phyloP scores from a whole-genome alignment of 306 rosid species.

The Crataegus laevigata region DNA sequence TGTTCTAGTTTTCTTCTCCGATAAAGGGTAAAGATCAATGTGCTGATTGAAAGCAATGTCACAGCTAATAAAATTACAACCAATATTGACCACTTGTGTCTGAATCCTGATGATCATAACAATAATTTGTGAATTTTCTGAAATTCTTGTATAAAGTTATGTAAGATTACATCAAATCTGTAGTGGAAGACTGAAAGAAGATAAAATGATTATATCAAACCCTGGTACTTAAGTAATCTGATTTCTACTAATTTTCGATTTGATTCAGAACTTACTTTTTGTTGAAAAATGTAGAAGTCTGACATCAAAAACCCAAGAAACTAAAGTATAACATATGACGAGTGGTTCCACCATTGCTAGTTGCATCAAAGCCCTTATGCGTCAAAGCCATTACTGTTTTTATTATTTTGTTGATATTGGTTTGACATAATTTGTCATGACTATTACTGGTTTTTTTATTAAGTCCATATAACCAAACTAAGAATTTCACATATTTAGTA shows the following conservation, averaged over 20 bases:
- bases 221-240: background rate
- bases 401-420: background rate
- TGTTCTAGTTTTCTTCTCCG: slow-evolving; percentile 21
- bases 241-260: background rate
- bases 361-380: too few relatives aligned
- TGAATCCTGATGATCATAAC: slow-evolving; percentile 32
- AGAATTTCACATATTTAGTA: background rate
- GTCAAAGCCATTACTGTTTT: background rate
- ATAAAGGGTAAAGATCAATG: slow-evolving; percentile 29
- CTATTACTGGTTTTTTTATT: background rate
- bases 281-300: too few relatives aligned
- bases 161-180: too few relatives aligned
- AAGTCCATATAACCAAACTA: background rate
- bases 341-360: too few relatives aligned
- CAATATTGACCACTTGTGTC: slow-evolving; percentile 22
- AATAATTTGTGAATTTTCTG: background rate
- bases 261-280: background rate
- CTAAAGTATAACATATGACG: too few relatives aligned
- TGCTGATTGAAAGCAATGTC: slow-evolving; percentile 35
- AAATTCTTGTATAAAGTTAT: background rate
- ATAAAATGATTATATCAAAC: background rate
- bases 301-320: too few relatives aligned
- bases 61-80: slow-evolving; percentile 32
- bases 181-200: background rate
- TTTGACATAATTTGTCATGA: background rate